A percentile compares a stretch with the other conserved stretches of the same genome.
These are phyloP conservation scores for Erysiphe pulchra DNA, from an alignment of 2,329 filamentous ascomycete genomes.

Conservation along the genomic window DNA sequence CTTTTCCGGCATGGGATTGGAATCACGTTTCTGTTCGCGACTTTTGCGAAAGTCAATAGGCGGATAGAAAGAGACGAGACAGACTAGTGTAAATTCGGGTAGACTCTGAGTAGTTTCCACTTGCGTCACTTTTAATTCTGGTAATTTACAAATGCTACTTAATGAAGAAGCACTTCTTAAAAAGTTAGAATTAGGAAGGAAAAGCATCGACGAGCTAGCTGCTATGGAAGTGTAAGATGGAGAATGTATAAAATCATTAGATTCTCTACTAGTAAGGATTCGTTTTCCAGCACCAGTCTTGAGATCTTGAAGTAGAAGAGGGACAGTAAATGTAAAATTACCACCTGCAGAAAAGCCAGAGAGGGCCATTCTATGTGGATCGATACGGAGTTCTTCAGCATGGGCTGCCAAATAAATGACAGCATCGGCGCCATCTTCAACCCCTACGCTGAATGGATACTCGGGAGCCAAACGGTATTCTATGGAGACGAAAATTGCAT, in stretches of 20 bases:
- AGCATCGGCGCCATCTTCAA: constrained; percentile 40
- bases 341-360: constrained; percentile 32
- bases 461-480: constrained; percentile 44
- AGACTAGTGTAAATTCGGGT: constrained; percentile 16
- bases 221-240: too few species aligned
- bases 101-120: too few species aligned
- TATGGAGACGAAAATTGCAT: constrained; percentile 33
- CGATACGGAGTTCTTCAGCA: constrained; percentile 29
- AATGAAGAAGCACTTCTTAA: constrained; percentile 1
- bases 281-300: constrained; percentile 15
- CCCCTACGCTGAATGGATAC: constrained; percentile 34
- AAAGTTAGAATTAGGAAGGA: neutral
- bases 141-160: constrained; percentile 6
- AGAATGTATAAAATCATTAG: neutral
- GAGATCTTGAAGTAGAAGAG: constrained; percentile 20
- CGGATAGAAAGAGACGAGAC: constrained; percentile 34
- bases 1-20: constrained; percentile 26
- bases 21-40: constrained; percentile 27
- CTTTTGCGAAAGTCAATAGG: constrained; percentile 32
- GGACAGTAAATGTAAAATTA: constrained; percentile 17
- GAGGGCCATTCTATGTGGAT: constrained; percentile 27
- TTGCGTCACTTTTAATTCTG: too few species aligned
- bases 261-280: constrained; percentile 4
- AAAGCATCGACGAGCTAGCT: neutral
- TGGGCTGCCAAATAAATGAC: constrained; percentile 32